phyloP scores from a whole-genome alignment of 768 basidiomycete genomes.

The Collybiopsis luxurians region DNA sequence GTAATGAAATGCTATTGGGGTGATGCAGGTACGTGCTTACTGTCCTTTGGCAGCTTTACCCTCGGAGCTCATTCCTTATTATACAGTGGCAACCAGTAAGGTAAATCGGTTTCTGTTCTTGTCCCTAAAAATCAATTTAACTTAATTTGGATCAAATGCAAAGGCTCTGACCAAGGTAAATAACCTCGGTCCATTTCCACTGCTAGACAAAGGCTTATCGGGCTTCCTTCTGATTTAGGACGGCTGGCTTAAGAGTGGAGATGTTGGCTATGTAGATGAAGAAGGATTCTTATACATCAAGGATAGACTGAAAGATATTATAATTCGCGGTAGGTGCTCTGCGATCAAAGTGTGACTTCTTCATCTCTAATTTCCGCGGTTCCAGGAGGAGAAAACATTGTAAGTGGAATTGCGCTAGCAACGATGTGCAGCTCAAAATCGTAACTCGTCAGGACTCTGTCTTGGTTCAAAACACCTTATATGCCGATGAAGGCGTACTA shows the following conservation, averaged over 20 bases:
- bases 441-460: slow-evolving; percentile 24
- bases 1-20: slow-evolving; percentile 36
- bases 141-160: too few relatives aligned
- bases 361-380: not conserved
- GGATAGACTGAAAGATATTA: slow-evolving; percentile 34
- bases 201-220: too few relatives aligned
- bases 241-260: slow-evolving; percentile 33
- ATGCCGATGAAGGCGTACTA: slow-evolving; percentile 30
- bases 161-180: not conserved
- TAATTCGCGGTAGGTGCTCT: slow-evolving; percentile 24
- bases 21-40: slow-evolving; percentile 29
- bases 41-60: slow-evolving; percentile 4
- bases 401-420: too few relatives aligned
- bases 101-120: slow-evolving; percentile 3
- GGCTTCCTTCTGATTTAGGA: too few relatives aligned
- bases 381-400: slow-evolving; percentile 33
- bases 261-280: slow-evolving; percentile 27
- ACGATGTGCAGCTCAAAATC: not conserved
- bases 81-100: slow-evolving; percentile 25
- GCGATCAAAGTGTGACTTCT: not conserved
- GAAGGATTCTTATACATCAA: slow-evolving; percentile 33
- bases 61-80: not conserved
- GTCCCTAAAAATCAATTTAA: too few relatives aligned
- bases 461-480: slow-evolving; percentile 30
- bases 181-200: too few relatives aligned